Evolutionary conservation across 345 rosid genomes (phyloP), one percentile per base, ranked within the genome.

Genomic region (Pseudoturritis turrita): DNA sequence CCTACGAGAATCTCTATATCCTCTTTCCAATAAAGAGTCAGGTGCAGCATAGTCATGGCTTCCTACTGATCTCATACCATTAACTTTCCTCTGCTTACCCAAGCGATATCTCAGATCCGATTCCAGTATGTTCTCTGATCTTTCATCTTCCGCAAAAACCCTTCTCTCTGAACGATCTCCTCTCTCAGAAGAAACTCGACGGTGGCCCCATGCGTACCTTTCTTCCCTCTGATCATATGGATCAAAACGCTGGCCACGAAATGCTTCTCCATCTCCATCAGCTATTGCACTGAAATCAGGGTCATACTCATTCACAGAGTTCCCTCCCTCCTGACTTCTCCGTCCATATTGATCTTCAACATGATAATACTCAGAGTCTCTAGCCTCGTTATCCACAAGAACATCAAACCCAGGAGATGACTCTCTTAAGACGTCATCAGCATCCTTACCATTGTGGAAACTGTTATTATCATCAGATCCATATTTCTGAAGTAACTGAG

Each of bases 341-440:
- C 81, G 82, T 56, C 87, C 85, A 78, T 84, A 89, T 53, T 74
- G 87, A 79, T 90, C 96, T 71, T 86, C 96, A 37, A 80, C 85
- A 35, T 77, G 91, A 74, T 82, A 90, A 74, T 83, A 93, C 71
- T 87, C 89, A 65, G 89, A 64, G 45, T 85, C 89, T 68, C 86
- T 51, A 12, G 79, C 76, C 74, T 94, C 97, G 77, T 88, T 87
- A 62, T 91, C 96, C 75, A 94, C 98, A 70, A 94, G 96, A 76
- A 94, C 98, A 83, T 94, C 97, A 76, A 76, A 69, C 60, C 79
- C 98, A 72, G 98, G 98, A 76, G 97, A 89, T 6, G 97, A 91
- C 73, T 94, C 97, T 83, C 88, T 85, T 62, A 86, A 56, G 50
- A 74, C 68, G 19, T 94, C 97, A 57, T 89, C 92, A 19, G 78